phyloP scores from a whole-genome alignment of 2,329 filamentous ascomycete species.

The Mycosphaerelloides madeirae region DNA sequence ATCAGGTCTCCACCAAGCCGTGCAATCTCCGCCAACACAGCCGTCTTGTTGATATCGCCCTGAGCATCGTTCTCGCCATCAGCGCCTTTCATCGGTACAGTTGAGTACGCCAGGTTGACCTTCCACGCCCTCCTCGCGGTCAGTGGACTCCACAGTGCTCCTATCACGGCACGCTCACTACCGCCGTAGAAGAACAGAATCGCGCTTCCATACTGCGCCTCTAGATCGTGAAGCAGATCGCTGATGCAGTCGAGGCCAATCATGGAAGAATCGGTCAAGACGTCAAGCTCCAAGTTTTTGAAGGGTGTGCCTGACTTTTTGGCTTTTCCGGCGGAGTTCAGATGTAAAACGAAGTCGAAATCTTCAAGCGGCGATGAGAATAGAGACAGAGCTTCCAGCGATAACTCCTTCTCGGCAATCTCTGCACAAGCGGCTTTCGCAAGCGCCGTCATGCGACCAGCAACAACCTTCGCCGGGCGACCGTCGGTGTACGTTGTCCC shows the following conservation, averaged over 20 bases:
- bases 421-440: slow-evolving; percentile 69
- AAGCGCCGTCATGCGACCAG: slow-evolving; percentile 74
- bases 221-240: slow-evolving; percentile 64
- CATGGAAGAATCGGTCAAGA: slow-evolving; percentile 38
- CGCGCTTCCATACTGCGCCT: slow-evolving; percentile 60
- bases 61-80: slow-evolving; percentile 39
- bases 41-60: slow-evolving; percentile 59
- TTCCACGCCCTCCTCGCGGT: slow-evolving; percentile 58
- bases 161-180: slow-evolving; percentile 53
- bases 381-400: slow-evolving; percentile 50
- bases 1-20: slow-evolving; percentile 59
- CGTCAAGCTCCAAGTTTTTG: slow-evolving; percentile 72
- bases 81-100: slow-evolving; percentile 45
- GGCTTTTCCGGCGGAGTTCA: slow-evolving; percentile 49
- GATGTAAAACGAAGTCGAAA: slow-evolving; percentile 79
- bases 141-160: slow-evolving; percentile 62
- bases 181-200: slow-evolving; percentile 76
- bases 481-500: slow-evolving; percentile 77
- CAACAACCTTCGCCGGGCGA: slow-evolving; percentile 73
- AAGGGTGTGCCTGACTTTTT: slow-evolving; percentile 51
- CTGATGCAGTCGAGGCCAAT: slow-evolving; percentile 58
- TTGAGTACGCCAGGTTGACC: slow-evolving; percentile 65
- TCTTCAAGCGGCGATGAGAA: slow-evolving; percentile 71
- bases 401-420: slow-evolving; percentile 27
- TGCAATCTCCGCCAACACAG: slow-evolving; percentile 68